phyloP scores from a whole-genome alignment of 352 stramenopile species.

The Phytophthora ohioensis region DNA sequence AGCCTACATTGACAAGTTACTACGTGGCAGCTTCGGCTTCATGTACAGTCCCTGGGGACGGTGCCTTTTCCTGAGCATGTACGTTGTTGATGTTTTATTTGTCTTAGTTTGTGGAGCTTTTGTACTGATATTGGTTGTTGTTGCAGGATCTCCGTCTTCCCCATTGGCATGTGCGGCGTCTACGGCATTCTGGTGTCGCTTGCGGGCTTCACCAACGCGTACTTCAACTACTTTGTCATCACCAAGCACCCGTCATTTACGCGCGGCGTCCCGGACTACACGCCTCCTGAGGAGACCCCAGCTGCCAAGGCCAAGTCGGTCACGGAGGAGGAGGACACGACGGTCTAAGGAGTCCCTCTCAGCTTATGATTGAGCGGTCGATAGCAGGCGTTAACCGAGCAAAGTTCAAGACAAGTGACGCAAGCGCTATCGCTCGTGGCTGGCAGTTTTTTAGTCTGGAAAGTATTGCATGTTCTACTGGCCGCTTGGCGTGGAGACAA shows the following conservation, averaged over 20 bases:
- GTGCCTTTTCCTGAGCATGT: conserved; percentile 90
- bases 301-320: conserved; percentile 31
- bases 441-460: conserved; percentile 13
- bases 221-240: conserved; percentile 93
- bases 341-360: conserved; percentile 40
- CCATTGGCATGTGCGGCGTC: conserved; percentile 84
- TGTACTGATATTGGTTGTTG: conserved; percentile 16
- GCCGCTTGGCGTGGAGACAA: conserved; percentile 16
- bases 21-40: conserved; percentile 88
- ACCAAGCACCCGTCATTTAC: conserved; percentile 90
- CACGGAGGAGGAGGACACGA: conserved; percentile 46
- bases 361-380: conserved; percentile 22
- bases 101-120: background rate
- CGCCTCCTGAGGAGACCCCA: conserved; percentile 67
- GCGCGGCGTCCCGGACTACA: conserved; percentile 84
- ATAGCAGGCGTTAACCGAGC: conserved; percentile 8
- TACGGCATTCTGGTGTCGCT: conserved; percentile 87
- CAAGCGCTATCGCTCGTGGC: conserved; percentile 1
- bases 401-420: background rate
- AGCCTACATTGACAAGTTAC: conserved; percentile 64
- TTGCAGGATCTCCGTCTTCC: conserved; percentile 89
- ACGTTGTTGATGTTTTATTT: conserved; percentile 16
- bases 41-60: conserved; percentile 91
- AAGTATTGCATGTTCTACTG: conserved; percentile 5
- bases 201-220: conserved; percentile 82